phyloP scores from a whole-genome alignment of 129 eudicot genomes.

The Flaveria trinervia region DNA sequence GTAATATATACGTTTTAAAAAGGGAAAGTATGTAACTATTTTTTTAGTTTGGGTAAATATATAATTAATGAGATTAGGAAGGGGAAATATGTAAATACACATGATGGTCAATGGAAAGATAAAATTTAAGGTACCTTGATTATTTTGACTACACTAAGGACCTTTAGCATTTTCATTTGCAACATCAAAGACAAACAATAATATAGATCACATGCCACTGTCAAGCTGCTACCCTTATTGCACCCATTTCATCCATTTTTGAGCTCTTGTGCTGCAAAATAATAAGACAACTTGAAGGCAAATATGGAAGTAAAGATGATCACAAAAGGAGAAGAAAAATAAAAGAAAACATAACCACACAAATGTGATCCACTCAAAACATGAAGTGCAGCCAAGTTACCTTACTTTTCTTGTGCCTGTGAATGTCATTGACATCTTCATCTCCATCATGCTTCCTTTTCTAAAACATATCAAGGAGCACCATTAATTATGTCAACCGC shows the following conservation, averaged over 20 bases:
- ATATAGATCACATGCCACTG: conserved; percentile 34
- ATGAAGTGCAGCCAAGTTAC: conserved; percentile 43
- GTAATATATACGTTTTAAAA: too few relatives aligned
- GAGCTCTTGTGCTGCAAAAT: conserved; percentile 80
- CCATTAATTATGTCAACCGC: conserved; percentile 17
- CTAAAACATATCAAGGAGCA: conserved; percentile 35
- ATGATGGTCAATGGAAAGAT: neutral
- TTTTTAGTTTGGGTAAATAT: too few relatives aligned
- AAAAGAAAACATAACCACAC: neutral
- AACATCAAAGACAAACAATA: conserved; percentile 34
- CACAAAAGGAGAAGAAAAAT: neutral
- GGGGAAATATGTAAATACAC: too few relatives aligned
- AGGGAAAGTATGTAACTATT: too few relatives aligned
- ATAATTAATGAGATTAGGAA: too few relatives aligned
- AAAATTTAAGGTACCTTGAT: conserved; percentile 41
- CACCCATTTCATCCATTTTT: conserved; percentile 89
- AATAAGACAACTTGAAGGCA: conserved; percentile 1
- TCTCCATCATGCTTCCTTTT: conserved; percentile 82
- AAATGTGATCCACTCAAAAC: conserved; percentile 13
- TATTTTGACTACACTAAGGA: conserved; percentile 40
- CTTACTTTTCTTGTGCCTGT: conserved; percentile 80
- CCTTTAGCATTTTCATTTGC: conserved; percentile 53
- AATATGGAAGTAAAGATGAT: neutral
- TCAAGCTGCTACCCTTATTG: conserved; percentile 84
- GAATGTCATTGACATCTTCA: conserved; percentile 59